Percentiles rank a stretch among this genome's conserved stretches.
These are phyloP conservation scores for Dimargaris verticillata DNA, from an alignment of 192 early-diverging fungal genomes.

Conservation along the genomic window DNA sequence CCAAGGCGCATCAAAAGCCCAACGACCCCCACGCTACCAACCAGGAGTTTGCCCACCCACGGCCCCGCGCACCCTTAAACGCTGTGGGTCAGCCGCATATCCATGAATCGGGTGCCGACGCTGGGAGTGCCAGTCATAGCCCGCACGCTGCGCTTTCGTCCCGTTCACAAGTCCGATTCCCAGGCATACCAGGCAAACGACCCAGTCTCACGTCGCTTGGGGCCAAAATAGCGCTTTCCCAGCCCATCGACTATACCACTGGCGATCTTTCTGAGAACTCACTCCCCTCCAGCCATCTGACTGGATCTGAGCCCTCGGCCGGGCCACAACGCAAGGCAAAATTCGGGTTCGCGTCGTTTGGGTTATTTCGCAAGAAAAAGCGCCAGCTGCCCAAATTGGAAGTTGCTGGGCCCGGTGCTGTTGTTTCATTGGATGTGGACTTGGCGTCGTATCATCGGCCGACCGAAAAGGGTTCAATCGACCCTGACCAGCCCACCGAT, in stretches of 20 bases:
- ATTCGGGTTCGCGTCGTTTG: slow-evolving; percentile 1
- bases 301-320: background rate
- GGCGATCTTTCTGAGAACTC: background rate
- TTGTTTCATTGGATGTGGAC: background rate
- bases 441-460: too few species aligned
- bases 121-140: too few species aligned
- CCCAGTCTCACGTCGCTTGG: background rate
- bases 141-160: too few species aligned
- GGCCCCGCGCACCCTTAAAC: too few species aligned
- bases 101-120: too few species aligned
- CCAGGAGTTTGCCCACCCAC: too few species aligned
- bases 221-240: background rate
- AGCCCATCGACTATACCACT: background rate
- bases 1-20: too few species aligned
- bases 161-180: background rate
- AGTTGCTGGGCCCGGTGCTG: background rate
- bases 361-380: slow-evolving; percentile 8
- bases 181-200: background rate
- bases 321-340: background rate
- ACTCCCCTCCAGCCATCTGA: background rate
- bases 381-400: background rate
- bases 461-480: too few species aligned
- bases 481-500: too few species aligned
- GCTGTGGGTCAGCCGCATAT: too few species aligned
- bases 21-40: too few species aligned